Evolutionary conservation across 1,284 basidiomycete species (phyloP).

Genomic region (Tetrapyrgos nigripes): DNA sequence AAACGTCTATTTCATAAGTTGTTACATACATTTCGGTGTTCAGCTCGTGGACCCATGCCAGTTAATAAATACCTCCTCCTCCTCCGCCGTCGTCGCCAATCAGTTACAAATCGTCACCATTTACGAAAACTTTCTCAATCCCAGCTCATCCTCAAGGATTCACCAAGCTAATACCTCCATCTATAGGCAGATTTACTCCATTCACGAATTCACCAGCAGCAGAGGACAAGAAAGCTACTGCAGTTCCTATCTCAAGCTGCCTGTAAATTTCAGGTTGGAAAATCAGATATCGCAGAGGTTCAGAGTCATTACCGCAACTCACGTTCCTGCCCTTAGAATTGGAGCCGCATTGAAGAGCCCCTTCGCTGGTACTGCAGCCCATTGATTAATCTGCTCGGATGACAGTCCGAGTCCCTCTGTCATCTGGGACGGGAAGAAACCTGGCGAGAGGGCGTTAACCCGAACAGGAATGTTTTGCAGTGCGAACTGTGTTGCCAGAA

Average conservation of each 20-base stretch:
- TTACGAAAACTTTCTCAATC: no score
- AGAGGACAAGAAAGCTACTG: constrained; percentile 34
- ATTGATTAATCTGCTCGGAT: constrained; percentile 16
- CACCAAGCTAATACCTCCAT: constrained; percentile 33
- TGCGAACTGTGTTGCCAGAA: constrained; percentile 38
- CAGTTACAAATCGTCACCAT: no score
- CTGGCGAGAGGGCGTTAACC: constrained; percentile 39
- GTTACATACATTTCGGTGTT: no score
- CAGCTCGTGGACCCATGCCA: no score
- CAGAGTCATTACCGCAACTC: no score
- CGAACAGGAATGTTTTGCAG: constrained; percentile 34
- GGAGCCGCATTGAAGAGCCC: constrained; percentile 24
- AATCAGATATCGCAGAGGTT: not conserved
- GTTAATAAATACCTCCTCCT: no score
- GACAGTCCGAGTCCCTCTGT: constrained; percentile 17
- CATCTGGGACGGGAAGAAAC: constrained; percentile 35
- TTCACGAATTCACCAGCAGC: constrained; percentile 32
- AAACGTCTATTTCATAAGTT: no score
- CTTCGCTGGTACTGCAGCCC: constrained; percentile 7
- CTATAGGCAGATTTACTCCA: constrained; percentile 33
- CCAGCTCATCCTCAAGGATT: no score
- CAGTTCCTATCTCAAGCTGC: constrained; percentile 33
- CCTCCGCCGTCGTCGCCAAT: no score
- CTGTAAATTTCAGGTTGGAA: constrained; percentile 18
- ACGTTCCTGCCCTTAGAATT: constrained; percentile 23